These are phyloP conservation scores for Clitocybe nebularis DNA, from an alignment of 1,284 basidiomycete species.

Conservation along the genomic window DNA sequence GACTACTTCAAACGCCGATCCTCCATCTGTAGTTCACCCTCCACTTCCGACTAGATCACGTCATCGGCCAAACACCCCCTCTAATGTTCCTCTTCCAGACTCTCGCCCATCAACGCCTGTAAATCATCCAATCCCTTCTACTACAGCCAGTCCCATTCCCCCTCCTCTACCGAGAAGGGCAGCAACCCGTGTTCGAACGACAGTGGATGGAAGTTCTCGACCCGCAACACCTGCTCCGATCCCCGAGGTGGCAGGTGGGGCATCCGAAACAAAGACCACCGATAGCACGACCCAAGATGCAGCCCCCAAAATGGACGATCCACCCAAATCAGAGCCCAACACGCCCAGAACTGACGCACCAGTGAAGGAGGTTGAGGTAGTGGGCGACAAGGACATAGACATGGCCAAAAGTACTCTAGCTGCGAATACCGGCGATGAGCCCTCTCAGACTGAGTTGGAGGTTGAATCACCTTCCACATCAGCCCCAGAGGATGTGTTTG, in stretches of 20 bases:
- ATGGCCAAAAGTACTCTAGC: background rate
- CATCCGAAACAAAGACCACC: slow-evolving; percentile 4
- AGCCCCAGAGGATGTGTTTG: slow-evolving; percentile 6
- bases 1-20: background rate
- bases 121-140: slow-evolving; percentile 22
- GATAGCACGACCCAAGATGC: background rate
- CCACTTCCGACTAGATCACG: slow-evolving; percentile 14
- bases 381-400: background rate
- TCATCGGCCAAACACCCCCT: slow-evolving; percentile 20
- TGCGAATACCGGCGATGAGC: background rate
- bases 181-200: slow-evolving; percentile 31
- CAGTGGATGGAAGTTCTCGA: slow-evolving; percentile 14
- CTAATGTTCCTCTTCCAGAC: slow-evolving; percentile 39
- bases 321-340: background rate
- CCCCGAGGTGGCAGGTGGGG: slow-evolving; percentile 6
- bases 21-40: slow-evolving; percentile 3
- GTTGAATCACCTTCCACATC: background rate
- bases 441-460: background rate
- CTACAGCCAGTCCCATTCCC: slow-evolving; percentile 28
- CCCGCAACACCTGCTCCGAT: slow-evolving; percentile 20
- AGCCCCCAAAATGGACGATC: slow-evolving; percentile 1
- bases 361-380: slow-evolving; percentile 10
- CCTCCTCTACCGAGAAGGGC: slow-evolving; percentile 58
- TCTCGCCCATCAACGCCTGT: slow-evolving; percentile 39
- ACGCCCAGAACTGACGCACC: slow-evolving; percentile 1